A percentile compares a stretch with the other conserved stretches of the same genome.
Evolutionary conservation across 2,329 filamentous ascomycete species (phyloP).

Genomic region (Colletotrichum orchidophilum): DNA sequence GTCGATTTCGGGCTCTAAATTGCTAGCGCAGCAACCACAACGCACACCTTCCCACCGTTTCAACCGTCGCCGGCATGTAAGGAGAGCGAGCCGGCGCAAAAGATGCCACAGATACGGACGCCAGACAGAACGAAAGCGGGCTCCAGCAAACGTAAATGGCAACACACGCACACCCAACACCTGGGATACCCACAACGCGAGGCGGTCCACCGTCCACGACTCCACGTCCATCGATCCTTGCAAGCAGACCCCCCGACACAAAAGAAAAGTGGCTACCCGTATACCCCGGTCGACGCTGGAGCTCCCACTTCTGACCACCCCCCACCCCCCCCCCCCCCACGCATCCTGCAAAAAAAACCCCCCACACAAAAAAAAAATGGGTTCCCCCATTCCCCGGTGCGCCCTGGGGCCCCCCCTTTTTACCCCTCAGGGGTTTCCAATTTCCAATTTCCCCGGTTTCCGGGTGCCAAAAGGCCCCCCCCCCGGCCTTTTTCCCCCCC

Average conservation of each 20-base stretch:
- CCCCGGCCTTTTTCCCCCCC: not conserved
- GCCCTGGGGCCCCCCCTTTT: constrained; percentile 19
- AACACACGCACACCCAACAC: not conserved
- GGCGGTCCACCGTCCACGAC: not conserved
- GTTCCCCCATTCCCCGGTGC: constrained; percentile 5
- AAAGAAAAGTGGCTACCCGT: constrained; percentile 15
- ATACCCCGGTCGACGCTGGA: constrained; percentile 16
- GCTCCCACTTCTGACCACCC: constrained; percentile 23
- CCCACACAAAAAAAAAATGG: constrained; percentile 14
- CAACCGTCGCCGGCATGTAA: not conserved
- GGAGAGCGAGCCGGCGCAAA: too few species aligned
- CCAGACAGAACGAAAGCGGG: not conserved
- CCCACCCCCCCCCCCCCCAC: too few species aligned
- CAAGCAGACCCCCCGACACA: not conserved
- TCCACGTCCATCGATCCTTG: constrained; percentile 4
- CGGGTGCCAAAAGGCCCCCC: not conserved
- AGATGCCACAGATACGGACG: not conserved
- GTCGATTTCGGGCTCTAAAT: not conserved
- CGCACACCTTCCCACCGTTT: not conserved
- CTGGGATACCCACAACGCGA: constrained; percentile 5
- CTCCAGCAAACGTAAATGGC: constrained; percentile 20
- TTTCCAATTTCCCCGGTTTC: constrained; percentile 27
- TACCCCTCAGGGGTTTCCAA: constrained; percentile 27
- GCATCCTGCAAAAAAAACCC: too few species aligned
- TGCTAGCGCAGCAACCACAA: not conserved